Evolutionary conservation across 2,329 filamentous ascomycete species (phyloP), one percentile per base, ranked within the genome.

Genomic region (Ascomycota sp.): DNA sequence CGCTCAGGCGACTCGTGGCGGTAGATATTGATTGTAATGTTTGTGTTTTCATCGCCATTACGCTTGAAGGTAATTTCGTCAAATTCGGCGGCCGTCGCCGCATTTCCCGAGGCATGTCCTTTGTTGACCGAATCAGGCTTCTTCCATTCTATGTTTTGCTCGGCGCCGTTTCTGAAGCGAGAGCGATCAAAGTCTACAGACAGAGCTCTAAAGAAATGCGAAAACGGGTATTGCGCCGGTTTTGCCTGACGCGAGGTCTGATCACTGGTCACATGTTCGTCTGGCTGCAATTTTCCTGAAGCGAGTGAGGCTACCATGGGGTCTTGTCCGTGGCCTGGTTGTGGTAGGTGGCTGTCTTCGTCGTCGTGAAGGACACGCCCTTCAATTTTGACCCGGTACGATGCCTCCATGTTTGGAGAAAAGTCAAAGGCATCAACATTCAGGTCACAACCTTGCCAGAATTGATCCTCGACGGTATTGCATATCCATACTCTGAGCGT

Each of bases 401-500:
- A 78, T 3, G 81, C 77, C 41, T 83, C 76, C 40, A 68, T 64
- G 37, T 71, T 81, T 30, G 74, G 72, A 31, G 72, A 74, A 44
- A 92, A 85, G 46, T 91, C 83, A 39, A 89, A 89, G 23, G 69
- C 69, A 46, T 86, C 75, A 8, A 75, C 65, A 35, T 75, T 74
- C 35, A 76, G 59, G 25, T 60, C 61, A 41, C 63, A 69, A 24
- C 63, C 65, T 54, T 98, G 89, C 89, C 89, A 95, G 21, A 78
- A 75, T 55, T 98, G 89, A 45, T 89, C 81, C 51, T 94, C 82
- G 22, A 76, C 82, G 1, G 83, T 93, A 53, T 98, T 98, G 44
- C 74, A 85, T 43, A 98, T 75, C 83, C 83, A 95, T 38, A 98
- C 69, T 36, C 86, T 77, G 52, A 98, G 62, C 3, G 82, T 92